phyloP scores from a whole-genome alignment of 169 alveolate genomes.

The Eimeria acervulina region DNA sequence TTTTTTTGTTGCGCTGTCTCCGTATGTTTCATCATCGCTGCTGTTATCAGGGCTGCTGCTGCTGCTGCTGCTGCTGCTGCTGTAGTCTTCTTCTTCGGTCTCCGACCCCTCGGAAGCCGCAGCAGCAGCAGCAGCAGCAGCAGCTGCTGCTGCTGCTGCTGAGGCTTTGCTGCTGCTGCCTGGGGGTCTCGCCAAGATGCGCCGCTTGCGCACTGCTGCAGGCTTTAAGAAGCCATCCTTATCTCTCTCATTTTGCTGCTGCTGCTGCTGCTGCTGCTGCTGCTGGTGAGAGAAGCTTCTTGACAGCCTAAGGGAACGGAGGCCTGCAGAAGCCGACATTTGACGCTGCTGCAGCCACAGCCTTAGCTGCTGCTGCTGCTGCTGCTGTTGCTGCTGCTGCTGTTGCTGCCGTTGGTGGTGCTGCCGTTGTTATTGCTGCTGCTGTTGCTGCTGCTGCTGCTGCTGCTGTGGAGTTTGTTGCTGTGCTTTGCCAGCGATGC shows the following conservation, averaged over 20 bases:
- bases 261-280: conserved; percentile 49
- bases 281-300: conserved; percentile 2
- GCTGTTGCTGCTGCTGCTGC: conserved; percentile 24
- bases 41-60: neutral
- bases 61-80: conserved; percentile 23
- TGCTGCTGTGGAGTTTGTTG: neutral
- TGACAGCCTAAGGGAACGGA: neutral
- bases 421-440: neutral
- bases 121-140: neutral
- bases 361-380: conserved; percentile 7
- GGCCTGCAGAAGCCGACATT: conserved; percentile 6
- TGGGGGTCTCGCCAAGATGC: neutral
- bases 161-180: too few relatives aligned
- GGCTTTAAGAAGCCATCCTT: conserved; percentile 31
- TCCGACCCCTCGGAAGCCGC: neutral
- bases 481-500: too few relatives aligned
- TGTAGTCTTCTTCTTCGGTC: neutral
- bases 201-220: neutral
- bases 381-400: conserved; percentile 26
- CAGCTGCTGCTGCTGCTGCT: conserved; percentile 18
- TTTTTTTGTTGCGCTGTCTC: neutral
- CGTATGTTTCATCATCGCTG: conserved; percentile 20
- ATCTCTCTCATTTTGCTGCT: conserved; percentile 10
- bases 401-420: neutral
- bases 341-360: neutral